Base-by-base conservation (phyloP, 2,329 filamentous ascomycete genomes). In the Pseudogymnoascus pannorum region DNA sequence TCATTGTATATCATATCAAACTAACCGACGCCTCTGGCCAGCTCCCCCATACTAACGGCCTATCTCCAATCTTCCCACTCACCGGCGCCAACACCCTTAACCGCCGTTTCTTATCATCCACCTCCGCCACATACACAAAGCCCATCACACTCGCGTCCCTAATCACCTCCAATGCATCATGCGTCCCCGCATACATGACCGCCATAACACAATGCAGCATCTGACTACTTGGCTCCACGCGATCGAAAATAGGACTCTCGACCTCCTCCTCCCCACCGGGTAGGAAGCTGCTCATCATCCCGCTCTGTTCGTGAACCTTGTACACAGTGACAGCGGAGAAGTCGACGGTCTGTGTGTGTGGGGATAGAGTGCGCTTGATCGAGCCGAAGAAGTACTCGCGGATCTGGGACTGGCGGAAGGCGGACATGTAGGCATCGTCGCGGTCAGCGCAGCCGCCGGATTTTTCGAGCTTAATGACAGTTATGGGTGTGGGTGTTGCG, bases 371-470 rank as follows among this genome's bases (percentile, higher is more conserved):
- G 62, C 88, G 83, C 64, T 85, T 86, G 1, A 82, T 75, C 65
- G 89, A 88, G 8, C 94, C 94, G 72, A 97, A 99, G 77, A 99
- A 99, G 75, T 99, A 99, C 68, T 92, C 88, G 66, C 89, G 88
- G 59, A 97, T 92, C 58, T 89, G 83, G 0, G 88, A 84, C 69
- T 95, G 89, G 48, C 89, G 83, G 4, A 84, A 76, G 14, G 85
- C 81, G 68, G 90, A 88, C 79, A 92, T 85, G 72, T 91, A 95
- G 0, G 76, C 72, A 36, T 87, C 83, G 65, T 92, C 88, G 57
- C 91, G 83, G 69, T 90, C 85, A 1, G 90, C 89, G 36, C 90
- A 92, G 22, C 94, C 94, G 35, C 91, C 89, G 0, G 92, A 95
- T 71, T 91, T 92, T 64, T 92, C 86, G 11, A 99, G 79, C 62